Evolutionary conservation across 2,329 filamentous ascomycete species (phyloP), one percentile per base, ranked within the genome.

Genomic region (Sclerotinia trifoliorum): DNA sequence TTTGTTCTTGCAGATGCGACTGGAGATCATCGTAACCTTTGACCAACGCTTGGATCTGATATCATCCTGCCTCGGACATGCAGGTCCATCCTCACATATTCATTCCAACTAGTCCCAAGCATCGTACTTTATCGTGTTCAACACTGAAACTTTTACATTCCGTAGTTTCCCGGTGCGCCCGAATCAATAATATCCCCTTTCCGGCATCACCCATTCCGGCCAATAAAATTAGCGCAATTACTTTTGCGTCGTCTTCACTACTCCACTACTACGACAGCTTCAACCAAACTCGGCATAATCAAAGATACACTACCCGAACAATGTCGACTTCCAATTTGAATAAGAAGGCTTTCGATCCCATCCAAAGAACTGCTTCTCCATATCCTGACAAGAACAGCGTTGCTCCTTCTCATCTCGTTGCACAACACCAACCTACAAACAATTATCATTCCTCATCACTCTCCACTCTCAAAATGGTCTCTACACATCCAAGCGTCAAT

Each of bases 401-500:
- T 46, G 72, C 73, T 58, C 75, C 75, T 74, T 63, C 60, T 54
- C 56, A 67, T 39, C 73, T 56, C 71, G 73, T 69, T 66, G 73
- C 67, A 70, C 74, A 62, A 66, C 74, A 56, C 46, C 71, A 64
- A 70, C 70, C 67, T 72, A 71, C 71, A 67, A 71, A 66, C 55
- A 72, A 73, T 49, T 73, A 65, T 65, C 69, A 74, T 69, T 73
- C 68, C 68, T 75, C 75, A 62, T 76, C 74, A 48, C 72, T 74
- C 61, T 74, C 72, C 65, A 73, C 76, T 66, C 70, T 72, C 71
- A 77, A 64, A 67, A 69, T 70, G 68, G 58, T 67, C 51, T 60
- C 69, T 26, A 56, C 29, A 35, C 42, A 69, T 49, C 42, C 51
- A 24, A 64, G 51, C 19, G 69, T 91, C 94, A 85, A 63, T 80